phyloP scores from a whole-genome alignment of 1,284 basidiomycete species.

The Anthracocystis panici-leucophaei region DNA sequence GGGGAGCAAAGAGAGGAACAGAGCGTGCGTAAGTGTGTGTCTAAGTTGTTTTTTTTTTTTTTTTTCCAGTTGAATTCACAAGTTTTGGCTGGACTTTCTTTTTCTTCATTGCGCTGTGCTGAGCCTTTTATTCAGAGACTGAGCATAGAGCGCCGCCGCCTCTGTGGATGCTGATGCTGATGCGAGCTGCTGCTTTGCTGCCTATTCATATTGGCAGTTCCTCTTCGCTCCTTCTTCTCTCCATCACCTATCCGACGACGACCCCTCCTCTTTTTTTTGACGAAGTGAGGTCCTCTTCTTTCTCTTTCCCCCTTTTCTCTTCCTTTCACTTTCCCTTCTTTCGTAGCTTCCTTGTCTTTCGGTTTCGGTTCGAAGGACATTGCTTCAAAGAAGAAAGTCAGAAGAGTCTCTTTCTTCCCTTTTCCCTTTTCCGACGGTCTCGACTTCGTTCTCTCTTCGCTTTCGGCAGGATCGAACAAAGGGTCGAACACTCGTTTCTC shows the following conservation, averaged over 20 bases:
- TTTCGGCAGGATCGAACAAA: slow-evolving; percentile 16
- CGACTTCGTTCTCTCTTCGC: slow-evolving; percentile 23
- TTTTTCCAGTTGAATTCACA: neutral
- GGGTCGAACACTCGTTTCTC: slow-evolving; percentile 16
- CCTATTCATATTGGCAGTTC: neutral
- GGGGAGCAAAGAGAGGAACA: neutral
- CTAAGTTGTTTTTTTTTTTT: neutral
- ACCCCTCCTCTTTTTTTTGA: slow-evolving; percentile 31
- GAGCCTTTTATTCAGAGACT: neutral
- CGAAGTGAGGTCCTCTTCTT: slow-evolving; percentile 38
- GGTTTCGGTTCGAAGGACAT: slow-evolving; percentile 24
- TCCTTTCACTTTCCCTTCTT: slow-evolving; percentile 20
- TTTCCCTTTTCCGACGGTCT: slow-evolving; percentile 13
- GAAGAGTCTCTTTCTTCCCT: slow-evolving; percentile 13
- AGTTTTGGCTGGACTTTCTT: neutral
- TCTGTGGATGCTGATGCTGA: slow-evolving; percentile 7
- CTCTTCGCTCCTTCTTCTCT: no score
- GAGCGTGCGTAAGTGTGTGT: slow-evolving; percentile 2
- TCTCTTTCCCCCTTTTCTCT: slow-evolving; percentile 11
- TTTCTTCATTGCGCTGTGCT: slow-evolving; percentile 8
- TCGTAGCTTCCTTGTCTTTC: slow-evolving; percentile 25
- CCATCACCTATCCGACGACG: slow-evolving; percentile 29
- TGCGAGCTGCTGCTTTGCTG: slow-evolving; percentile 4
- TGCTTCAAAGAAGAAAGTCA: slow-evolving; percentile 25
- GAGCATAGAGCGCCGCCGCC: slow-evolving; percentile 1